Percentiles rank a stretch among this genome's conserved stretches.
Conservation (phyloP, 202 grass and related monocot species). For the Eragrostis tef region DNA sequence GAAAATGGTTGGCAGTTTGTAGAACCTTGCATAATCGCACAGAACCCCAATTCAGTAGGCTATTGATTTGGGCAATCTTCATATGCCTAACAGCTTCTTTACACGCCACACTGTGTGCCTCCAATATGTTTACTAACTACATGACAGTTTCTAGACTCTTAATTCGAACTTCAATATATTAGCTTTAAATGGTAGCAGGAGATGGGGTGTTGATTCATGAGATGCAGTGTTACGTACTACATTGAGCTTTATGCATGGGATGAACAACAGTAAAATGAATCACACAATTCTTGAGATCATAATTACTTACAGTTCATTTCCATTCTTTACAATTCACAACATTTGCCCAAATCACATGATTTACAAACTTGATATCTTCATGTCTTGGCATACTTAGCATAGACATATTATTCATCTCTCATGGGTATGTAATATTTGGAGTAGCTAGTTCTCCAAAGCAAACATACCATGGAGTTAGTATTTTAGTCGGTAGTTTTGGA, state of each 20-base stretch:
- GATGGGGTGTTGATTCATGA: not conserved
- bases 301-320: not conserved
- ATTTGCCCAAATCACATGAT: not conserved
- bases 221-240: not conserved
- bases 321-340: not conserved
- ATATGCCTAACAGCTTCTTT: too few relatives aligned
- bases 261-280: not conserved
- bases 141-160: too few relatives aligned
- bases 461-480: too few relatives aligned
- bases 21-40: conserved; percentile 9
- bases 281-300: not conserved
- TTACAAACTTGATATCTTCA: not conserved
- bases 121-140: too few relatives aligned
- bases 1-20: not conserved
- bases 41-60: not conserved
- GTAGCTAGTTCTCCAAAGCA: too few relatives aligned
- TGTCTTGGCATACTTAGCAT: too few relatives aligned
- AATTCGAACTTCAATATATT: not conserved
- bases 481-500: too few relatives aligned
- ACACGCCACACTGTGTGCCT: too few relatives aligned
- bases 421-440: too few relatives aligned
- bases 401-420: too few relatives aligned
- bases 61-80: too few relatives aligned
- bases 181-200: not conserved
- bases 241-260: not conserved